phyloP scores from a whole-genome alignment of 1,139 yeast species.

The Hemisphaericaspora xylofermentans region DNA sequence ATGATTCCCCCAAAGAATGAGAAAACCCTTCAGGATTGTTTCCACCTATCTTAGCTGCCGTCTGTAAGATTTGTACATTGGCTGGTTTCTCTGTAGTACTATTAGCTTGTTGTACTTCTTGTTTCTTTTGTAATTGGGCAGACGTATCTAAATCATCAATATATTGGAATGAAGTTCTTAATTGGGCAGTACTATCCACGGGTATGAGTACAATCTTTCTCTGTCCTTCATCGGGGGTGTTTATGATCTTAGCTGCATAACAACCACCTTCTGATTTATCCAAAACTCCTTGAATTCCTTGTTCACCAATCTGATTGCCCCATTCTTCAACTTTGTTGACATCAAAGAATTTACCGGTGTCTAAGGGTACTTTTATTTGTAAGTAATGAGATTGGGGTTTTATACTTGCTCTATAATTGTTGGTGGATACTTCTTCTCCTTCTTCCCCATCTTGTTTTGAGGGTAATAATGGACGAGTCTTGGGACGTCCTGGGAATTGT shows the following conservation, averaged over 20 bases:
- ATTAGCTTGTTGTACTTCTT: no score
- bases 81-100: conserved; percentile 36
- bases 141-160: conserved; percentile 53
- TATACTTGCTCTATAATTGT: conserved; percentile 46
- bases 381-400: conserved; percentile 58
- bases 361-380: conserved; percentile 72
- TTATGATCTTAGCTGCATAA: conserved; percentile 35
- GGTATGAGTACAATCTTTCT: conserved; percentile 62
- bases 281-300: conserved; percentile 69
- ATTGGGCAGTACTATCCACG: conserved; percentile 66
- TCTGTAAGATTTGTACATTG: conserved; percentile 47
- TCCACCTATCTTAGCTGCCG: conserved; percentile 55
- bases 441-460: no score
- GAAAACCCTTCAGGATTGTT: conserved; percentile 61
- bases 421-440: no score
- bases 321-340: conserved; percentile 60
- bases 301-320: conserved; percentile 56
- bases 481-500: conserved; percentile 76
- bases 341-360: conserved; percentile 65
- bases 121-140: conserved; percentile 26
- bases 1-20: conserved; percentile 75
- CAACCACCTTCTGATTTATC: conserved; percentile 53
- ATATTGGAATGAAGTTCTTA: conserved; percentile 79
- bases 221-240: conserved; percentile 17
- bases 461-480: conserved; percentile 46